Conservation (phyloP, 768 basidiomycete species). For the Gautieria morchelliformis region DNA sequence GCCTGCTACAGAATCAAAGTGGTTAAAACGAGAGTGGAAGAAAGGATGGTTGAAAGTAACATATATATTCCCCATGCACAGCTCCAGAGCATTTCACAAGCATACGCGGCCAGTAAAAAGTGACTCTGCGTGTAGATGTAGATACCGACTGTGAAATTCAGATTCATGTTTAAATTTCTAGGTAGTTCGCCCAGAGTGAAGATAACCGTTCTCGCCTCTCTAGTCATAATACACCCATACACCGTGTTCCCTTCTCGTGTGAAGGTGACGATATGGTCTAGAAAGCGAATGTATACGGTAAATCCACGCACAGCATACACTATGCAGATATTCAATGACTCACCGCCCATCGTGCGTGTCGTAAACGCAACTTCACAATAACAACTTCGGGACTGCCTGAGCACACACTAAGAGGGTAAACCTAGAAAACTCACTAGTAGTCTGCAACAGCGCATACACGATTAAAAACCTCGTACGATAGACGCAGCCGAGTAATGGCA, state of each 20-base stretch:
- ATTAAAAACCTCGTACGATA: not conserved
- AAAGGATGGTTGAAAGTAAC: no score
- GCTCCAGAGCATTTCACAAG: no score
- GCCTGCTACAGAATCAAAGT: no score
- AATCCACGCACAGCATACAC: not conserved
- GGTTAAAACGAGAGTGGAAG: no score
- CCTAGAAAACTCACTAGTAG: conserved; percentile 33
- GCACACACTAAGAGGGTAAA: not conserved
- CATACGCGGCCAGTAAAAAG: no score
- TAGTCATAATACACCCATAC: conserved; percentile 39
- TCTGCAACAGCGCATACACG: conserved; percentile 19
- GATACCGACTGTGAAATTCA: no score
- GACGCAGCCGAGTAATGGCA: conserved; percentile 6
- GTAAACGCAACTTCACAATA: conserved; percentile 73
- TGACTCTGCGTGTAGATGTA: no score
- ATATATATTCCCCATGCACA: no score
- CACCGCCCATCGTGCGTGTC: conserved; percentile 55
- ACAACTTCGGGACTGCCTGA: conserved; percentile 29
- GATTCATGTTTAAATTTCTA: no score
- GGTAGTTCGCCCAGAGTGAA: no score
- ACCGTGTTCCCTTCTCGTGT: conserved; percentile 53
- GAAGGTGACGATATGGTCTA: conserved; percentile 58
- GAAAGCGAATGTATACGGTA: not conserved
- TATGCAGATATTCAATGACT: conserved; percentile 17
- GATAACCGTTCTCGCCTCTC: not conserved